Evolutionary conservation across 2,329 filamentous ascomycete species (phyloP).

Genomic region (Fusarium sp.): DNA sequence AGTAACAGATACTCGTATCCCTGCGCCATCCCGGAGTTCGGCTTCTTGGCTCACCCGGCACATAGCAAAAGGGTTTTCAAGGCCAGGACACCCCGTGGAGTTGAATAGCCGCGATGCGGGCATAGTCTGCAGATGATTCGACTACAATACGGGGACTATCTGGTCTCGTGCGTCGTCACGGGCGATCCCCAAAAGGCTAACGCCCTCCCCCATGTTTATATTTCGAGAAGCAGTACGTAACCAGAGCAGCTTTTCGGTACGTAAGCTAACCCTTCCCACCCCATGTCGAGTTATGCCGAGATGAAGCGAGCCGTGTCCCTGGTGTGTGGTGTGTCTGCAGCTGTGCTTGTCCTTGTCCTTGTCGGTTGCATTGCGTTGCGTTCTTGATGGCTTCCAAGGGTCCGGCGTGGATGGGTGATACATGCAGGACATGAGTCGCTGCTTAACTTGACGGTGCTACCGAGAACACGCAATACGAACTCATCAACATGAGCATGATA

Average conservation of each 20-base stretch:
- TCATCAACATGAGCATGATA: slow-evolving; percentile 7
- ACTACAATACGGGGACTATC: slow-evolving; percentile 11
- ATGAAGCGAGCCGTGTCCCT: slow-evolving; percentile 33
- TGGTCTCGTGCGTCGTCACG: slow-evolving; percentile 44
- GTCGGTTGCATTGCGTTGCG: too few relatives aligned
- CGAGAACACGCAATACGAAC: slow-evolving; percentile 20
- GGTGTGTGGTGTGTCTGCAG: slow-evolving; percentile 18
- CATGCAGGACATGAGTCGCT: slow-evolving; percentile 45
- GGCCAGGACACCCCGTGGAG: slow-evolving; percentile 30
- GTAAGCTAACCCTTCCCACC: not conserved
- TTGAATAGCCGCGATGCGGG: slow-evolving; percentile 25
- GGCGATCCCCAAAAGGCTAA: slow-evolving; percentile 15
- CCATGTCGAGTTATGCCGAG: slow-evolving; percentile 32
- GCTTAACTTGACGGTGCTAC: slow-evolving; percentile 5
- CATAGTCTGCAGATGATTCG: slow-evolving; percentile 42
- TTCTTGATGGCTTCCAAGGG: not conserved
- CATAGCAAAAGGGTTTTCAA: slow-evolving; percentile 10
- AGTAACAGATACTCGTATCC: not conserved
- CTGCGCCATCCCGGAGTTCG: slow-evolving; percentile 17
- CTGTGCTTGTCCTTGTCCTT: slow-evolving; percentile 11
- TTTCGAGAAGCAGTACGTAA: slow-evolving; percentile 1
- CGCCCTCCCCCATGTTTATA: slow-evolving; percentile 13
- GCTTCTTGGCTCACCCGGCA: slow-evolving; percentile 37
- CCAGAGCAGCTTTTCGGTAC: slow-evolving; percentile 4
- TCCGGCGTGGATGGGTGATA: slow-evolving; percentile 36